Conservation (phyloP, 2,329 filamentous ascomycete species). For the Cordyceps tenuipes region DNA sequence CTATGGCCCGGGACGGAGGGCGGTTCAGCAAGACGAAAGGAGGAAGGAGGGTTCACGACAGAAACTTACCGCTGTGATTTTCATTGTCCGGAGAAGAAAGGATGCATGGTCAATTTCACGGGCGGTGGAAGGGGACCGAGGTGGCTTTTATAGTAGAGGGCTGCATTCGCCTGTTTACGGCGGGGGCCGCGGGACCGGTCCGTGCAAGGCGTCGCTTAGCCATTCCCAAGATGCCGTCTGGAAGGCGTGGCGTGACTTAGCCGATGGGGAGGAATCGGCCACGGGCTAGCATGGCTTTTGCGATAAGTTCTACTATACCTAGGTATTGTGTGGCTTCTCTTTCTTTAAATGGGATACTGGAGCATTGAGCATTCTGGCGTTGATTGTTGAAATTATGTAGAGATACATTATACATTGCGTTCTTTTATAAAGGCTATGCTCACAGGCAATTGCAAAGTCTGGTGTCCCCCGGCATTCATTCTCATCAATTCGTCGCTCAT, state of each 20-base stretch:
- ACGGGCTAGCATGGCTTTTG: neutral
- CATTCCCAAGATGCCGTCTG: neutral
- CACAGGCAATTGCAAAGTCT: neutral
- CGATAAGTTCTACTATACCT: neutral
- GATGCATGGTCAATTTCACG: neutral
- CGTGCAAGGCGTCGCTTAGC: neutral
- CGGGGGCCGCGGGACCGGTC: conserved; percentile 2
- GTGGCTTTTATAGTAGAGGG: neutral
- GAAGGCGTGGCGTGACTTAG: neutral
- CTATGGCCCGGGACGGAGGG: conserved; percentile 14
- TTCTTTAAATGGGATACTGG: no score
- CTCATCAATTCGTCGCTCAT: neutral
- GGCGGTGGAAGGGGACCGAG: no score
- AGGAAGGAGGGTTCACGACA: neutral
- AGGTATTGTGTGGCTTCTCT: neutral
- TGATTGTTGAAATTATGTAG: no score
- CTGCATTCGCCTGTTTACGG: neutral
- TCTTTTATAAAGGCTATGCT: neutral
- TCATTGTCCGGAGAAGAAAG: neutral
- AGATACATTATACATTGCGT: neutral
- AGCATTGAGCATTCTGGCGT: no score
- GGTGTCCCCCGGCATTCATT: neutral
- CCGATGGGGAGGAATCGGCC: neutral
- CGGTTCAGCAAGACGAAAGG: neutral
- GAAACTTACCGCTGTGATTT: conserved; percentile 22